A percentile compares a stretch with the other conserved stretches of the same genome.
Conservation (phyloP, 106 monocot genomes). For the Phalaenopsis equestris region DNA sequence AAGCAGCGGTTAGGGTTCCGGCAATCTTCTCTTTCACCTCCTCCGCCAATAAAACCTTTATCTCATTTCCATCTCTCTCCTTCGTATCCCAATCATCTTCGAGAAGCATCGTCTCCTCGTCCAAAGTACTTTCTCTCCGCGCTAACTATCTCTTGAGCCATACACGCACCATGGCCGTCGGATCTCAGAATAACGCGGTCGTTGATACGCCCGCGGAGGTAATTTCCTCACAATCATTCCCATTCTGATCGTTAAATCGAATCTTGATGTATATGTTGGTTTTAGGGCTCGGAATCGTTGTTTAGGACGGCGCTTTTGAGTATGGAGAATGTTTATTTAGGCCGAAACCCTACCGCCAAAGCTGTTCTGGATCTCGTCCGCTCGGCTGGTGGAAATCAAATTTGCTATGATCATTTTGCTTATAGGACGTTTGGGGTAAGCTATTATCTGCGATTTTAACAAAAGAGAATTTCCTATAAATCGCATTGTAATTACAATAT, state of each 20-base stretch:
- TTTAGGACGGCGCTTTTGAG: constrained; percentile 51
- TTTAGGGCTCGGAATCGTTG: constrained; percentile 46
- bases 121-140: background rate
- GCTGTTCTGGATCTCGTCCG: constrained; percentile 71
- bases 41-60: background rate
- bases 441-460: background rate
- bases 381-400: constrained; percentile 41
- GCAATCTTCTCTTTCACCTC: background rate
- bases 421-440: constrained; percentile 91
- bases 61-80: background rate
- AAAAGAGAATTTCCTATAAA: background rate
- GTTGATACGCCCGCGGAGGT: background rate
- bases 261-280: background rate
- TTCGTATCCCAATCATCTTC: background rate
- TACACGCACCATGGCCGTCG: constrained; percentile 8
- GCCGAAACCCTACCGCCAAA: constrained; percentile 77
- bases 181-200: constrained; percentile 5
- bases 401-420: constrained; percentile 93
- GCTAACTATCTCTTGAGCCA: constrained; percentile 10
- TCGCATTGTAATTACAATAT: no score
- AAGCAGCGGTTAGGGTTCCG: background rate
- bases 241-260: background rate
- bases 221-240: background rate
- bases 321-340: constrained; percentile 83
- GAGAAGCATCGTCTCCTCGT: background rate